Percentiles rank a stretch among this genome's conserved stretches.
Conservation (phyloP, 495 filamentous ascomycete genomes). For the Penicillium dipodomyicola region DNA sequence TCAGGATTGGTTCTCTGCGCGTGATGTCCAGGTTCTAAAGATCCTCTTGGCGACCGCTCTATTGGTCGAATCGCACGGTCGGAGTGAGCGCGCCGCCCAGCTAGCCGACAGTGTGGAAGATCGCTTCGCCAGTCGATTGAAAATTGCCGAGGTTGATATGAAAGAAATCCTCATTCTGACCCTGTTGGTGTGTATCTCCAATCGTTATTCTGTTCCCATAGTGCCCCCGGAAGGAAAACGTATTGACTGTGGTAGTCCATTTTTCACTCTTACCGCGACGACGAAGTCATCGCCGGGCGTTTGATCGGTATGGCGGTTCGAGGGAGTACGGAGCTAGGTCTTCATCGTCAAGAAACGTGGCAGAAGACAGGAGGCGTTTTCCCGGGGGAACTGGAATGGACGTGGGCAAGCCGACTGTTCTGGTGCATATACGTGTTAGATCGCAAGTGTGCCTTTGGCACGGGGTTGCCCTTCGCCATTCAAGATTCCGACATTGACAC, state of each 20-base stretch:
- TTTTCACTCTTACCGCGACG: slow-evolving; percentile 76
- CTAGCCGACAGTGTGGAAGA: slow-evolving; percentile 71
- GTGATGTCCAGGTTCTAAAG: slow-evolving; percentile 70
- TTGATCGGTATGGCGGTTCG: slow-evolving; percentile 69
- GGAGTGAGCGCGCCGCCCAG: slow-evolving; percentile 65
- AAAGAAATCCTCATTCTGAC: slow-evolving; percentile 68
- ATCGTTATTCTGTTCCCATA: background rate
- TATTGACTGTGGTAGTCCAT: slow-evolving; percentile 54
- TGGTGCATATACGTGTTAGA: slow-evolving; percentile 86
- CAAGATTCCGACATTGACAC: slow-evolving; percentile 82
- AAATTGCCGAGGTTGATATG: slow-evolving; percentile 61
- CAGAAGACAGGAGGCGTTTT: slow-evolving; percentile 53
- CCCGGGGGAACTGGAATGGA: slow-evolving; percentile 58
- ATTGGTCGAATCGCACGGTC: slow-evolving; percentile 67
- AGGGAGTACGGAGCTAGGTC: slow-evolving; percentile 71
- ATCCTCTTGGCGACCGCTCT: slow-evolving; percentile 71
- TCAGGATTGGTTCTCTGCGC: slow-evolving; percentile 57
- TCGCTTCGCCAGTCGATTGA: slow-evolving; percentile 61
- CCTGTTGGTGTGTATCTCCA: slow-evolving; percentile 54
- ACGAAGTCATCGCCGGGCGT: slow-evolving; percentile 77
- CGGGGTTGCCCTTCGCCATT: slow-evolving; percentile 73
- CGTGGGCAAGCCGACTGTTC: slow-evolving; percentile 65
- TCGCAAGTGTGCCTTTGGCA: slow-evolving; percentile 76
- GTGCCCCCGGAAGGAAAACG: background rate
- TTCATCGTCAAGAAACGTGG: slow-evolving; percentile 73